Base-by-base conservation (phyloP, 257 asterid species). In the Capsicum baccatum region DNA sequence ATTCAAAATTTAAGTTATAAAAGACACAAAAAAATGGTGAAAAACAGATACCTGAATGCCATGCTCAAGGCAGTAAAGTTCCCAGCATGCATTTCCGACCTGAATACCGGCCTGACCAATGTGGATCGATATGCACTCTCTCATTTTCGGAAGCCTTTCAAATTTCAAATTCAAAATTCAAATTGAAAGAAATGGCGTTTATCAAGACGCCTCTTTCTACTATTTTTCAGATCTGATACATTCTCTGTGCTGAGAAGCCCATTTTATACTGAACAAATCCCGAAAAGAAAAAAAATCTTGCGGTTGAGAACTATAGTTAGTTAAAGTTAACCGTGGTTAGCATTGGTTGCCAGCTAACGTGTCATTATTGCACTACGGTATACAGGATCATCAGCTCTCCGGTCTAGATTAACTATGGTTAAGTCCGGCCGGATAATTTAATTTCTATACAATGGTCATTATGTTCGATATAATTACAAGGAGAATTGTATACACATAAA, bases 71-170 rank as follows among this genome's bases (percentile, higher is more conserved):
- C 86, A 83, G 19, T 86, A 86, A 79, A 83, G 88, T 50, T 86
- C 88, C 88, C 88, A 86, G 78, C 86, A 86, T 1, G 88, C 86
- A 79, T 86, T 86, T 19, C 88, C 88, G 59, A 86, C 88, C 86
- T 86, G 88, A 57, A 83, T 86, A 39, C 88, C 88, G 17, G 86
- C 86, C 81, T 86, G 88, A 3, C 88, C 86, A 21, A 86, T 86
- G 86, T 86, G 88, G 47, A 86, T 69, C n/a, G 89, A 84, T 71
- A 87, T 87, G 87, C 89, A 87, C 82, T 81, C 89, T 84, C 89
- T 83, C 85, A 79, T 87, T 74, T 42, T 64, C 8, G 0, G 0
- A 19, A 39, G 9, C 39, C 37, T 19, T 59, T 58, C 19, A 47
- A 14, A 57, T 17, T 55, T 12, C 19, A n/a, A 70, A 71, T 57